Conservation (phyloP, 2,329 filamentous ascomycete species). For the Trichoderma aggressivum region DNA sequence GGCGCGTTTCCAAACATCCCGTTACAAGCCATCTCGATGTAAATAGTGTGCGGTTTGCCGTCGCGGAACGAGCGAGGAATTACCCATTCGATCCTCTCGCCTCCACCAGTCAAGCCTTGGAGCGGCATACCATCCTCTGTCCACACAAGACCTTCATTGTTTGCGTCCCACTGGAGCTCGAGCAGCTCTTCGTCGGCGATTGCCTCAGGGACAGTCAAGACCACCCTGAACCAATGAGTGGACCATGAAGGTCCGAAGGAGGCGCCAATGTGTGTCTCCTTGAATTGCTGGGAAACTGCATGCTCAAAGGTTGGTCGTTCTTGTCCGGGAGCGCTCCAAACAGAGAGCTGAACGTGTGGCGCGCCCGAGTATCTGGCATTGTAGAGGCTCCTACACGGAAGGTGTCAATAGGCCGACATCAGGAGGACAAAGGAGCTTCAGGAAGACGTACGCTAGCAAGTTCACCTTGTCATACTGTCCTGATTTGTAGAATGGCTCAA, state of each 20-base stretch:
- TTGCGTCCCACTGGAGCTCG: slow-evolving; percentile 95
- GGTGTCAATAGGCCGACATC: slow-evolving; percentile 17
- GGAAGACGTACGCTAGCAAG: slow-evolving; percentile 58
- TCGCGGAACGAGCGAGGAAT: slow-evolving; percentile 78
- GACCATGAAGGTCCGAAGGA: slow-evolving; percentile 93
- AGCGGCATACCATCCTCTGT: slow-evolving; percentile 83
- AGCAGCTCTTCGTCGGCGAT: slow-evolving; percentile 74
- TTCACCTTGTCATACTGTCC: slow-evolving; percentile 78
- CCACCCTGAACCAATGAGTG: slow-evolving; percentile 93
- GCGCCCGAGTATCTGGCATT: slow-evolving; percentile 55
- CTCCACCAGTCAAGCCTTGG: slow-evolving; percentile 86
- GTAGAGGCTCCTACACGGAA: slow-evolving; percentile 36
- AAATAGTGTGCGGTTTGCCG: slow-evolving; percentile 83
- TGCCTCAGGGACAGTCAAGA: slow-evolving; percentile 70
- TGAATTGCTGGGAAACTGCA: slow-evolving; percentile 71
- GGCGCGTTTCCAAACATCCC: slow-evolving; percentile 95
- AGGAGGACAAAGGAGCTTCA: not conserved
- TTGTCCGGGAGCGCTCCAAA: slow-evolving; percentile 78
- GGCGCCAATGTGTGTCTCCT: slow-evolving; percentile 68
- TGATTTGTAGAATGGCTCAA: slow-evolving; percentile 72
- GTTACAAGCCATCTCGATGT: slow-evolving; percentile 98
- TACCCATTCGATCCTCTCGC: slow-evolving; percentile 88
- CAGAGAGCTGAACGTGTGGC: slow-evolving; percentile 77
- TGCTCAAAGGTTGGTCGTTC: slow-evolving; percentile 83
- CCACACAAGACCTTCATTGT: slow-evolving; percentile 95